Base-by-base conservation (phyloP, 495 filamentous ascomycete species). In the Annulohypoxylon bovei region DNA sequence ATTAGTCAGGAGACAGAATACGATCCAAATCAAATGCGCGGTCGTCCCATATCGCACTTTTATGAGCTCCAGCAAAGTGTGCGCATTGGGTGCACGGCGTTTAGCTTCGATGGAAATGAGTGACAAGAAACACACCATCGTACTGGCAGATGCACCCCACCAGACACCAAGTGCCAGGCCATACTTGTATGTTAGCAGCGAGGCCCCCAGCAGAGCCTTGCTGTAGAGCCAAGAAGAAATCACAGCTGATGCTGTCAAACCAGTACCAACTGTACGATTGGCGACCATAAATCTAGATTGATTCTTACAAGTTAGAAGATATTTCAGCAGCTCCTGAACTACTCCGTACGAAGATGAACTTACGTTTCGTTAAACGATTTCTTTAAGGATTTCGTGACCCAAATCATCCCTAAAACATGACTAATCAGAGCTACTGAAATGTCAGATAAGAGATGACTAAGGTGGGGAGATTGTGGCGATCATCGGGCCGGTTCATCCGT, bases 41-140 rank as follows among this genome's bases (percentile, higher is more conserved):
- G 20, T 12, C 18, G 52, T 55, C 9, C 52, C 52, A 9, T 55
- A 55, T 55, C 52, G 52, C 28, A 55, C 52, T 28, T n/a, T 55
- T 2, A 55, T 55, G 1, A 55, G 18, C 8, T 55, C 52, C n/a
- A 55, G 18, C 52, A 55, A 37, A 1, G 52, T 55, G 18, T 55
- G 52, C 28, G 52, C 52, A 23, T 55, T 55, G 16, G 52, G 52
- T 22, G 52, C 52, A 20, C 52, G 28, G 12, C 52, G 52, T 18
- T 55, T 55, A 12, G 52, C 52, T 55, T 55, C 52, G 52, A 55
- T 55, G 16, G 52, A 55, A 6, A 55, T 55, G 52, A 55, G 52
- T 32, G 52, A 55, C 28, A 55, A 22, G 28, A 55, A 55, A 23
- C 52, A 55, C 30, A 55, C 52, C 52, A 55, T 55, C 16, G 52